phyloP scores from a whole-genome alignment of 805 yeast genomes.

The Hanseniaspora singularis region DNA sequence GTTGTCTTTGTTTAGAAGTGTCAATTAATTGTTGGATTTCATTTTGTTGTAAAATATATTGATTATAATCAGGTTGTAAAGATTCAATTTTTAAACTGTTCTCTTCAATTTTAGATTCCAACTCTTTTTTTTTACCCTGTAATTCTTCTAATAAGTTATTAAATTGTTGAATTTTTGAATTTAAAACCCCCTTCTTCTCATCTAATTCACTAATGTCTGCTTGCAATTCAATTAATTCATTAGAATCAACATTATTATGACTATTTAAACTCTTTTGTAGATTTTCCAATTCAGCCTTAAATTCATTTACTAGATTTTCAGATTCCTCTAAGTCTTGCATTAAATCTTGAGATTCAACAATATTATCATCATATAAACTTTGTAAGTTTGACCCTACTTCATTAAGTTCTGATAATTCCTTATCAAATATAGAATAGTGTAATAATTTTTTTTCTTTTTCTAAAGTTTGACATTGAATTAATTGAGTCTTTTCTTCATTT shows the following conservation, averaged over 20 bases:
- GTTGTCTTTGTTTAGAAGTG: conserved; percentile 40
- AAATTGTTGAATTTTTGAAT: conserved; percentile 35
- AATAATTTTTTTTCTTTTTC: conserved; percentile 57
- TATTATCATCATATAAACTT: conserved; percentile 38
- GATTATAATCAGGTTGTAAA: conserved; percentile 34
- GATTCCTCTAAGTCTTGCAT: conserved; percentile 48
- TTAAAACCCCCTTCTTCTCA: conserved; percentile 25
- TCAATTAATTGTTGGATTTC: conserved; percentile 31
- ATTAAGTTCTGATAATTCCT: conserved; percentile 56
- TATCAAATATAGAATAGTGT: conserved; percentile 64
- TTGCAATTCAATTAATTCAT: conserved; percentile 38
- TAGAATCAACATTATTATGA: conserved; percentile 41
- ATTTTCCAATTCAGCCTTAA: conserved; percentile 36
- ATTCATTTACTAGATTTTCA: conserved; percentile 39
- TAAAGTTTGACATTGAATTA: conserved; percentile 53
- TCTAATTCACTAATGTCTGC: conserved; percentile 37
- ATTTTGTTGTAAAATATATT: conserved; percentile 33
- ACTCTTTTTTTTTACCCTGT: background rate
- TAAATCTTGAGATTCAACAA: conserved; percentile 43
- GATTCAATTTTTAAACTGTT: conserved; percentile 32
- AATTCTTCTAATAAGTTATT: background rate
- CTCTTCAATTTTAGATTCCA: conserved; percentile 23
- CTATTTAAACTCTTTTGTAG: conserved; percentile 41
- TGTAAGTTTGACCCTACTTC: conserved; percentile 52
- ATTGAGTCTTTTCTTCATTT: conserved; percentile 65